Evolutionary conservation across 352 stramenopile genomes (phyloP), one percentile per base, ranked within the genome.

Genomic region (Pythium pyrilobum): DNA sequence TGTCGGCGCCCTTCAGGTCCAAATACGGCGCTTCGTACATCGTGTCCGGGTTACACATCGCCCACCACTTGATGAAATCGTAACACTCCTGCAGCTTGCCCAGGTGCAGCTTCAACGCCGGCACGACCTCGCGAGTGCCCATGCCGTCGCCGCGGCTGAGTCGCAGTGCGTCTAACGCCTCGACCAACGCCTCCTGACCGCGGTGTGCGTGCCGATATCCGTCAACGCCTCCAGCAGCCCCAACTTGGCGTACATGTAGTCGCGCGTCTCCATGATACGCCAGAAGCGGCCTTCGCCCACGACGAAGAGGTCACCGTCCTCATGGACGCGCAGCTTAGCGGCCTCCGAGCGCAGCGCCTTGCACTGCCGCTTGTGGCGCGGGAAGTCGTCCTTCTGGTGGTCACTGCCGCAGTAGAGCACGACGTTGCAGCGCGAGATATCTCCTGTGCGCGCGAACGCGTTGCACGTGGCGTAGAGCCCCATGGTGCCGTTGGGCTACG

Each of bases 31-130:
- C 25, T 11, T 62, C 54, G 39, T 52, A 58, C 8, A 9, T 13
- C 3, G 36, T 33, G 33, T 42, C 10, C 2, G 54, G 29, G 18
- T 50, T 38, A 7, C 10, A 40, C 28, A 39, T 46, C 10, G 45
- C 41, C 40, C 41, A 59, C 47, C 49, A 64, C 48, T 64, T 64
- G 56, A 57, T 42, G 33, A 64, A 64, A 48, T 64, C 56, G 49
- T 59, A 64, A 33, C 47, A 52, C 16, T 64, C 46, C 23, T 64
- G 56, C 33, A 48, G 24, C 28, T 45, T n/a, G 9, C 34, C 48
- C 15, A 64, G 34, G 25, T 18, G 16, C 39, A 64, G 33, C 34
- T 58, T 31, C 1, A 64, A 32, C 24, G 32, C 5, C 27, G 56
- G 56, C n/a, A n/a, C n/a, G n/a, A n/a, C n/a, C n/a, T n/a, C n/a